A percentile compares a stretch with the other conserved stretches of the same genome.
These are phyloP conservation scores for Drosera capensis DNA, from an alignment of 148 eudicot species.

Conservation along the genomic window DNA sequence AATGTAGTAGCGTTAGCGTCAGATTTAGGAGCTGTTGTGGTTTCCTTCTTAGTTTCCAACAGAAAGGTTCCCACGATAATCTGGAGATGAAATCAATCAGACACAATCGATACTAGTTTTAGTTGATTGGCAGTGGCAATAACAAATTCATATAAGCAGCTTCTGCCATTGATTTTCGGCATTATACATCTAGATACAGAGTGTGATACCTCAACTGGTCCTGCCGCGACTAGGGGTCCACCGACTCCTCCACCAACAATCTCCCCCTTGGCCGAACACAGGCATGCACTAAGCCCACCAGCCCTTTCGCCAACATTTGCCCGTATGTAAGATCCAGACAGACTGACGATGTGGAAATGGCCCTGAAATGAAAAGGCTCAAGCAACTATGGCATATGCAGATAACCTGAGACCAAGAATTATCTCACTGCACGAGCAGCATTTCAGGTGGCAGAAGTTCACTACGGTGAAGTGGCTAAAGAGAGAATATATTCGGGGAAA, in stretches of 20 bases:
- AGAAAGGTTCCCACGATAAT: slow-evolving; percentile 67
- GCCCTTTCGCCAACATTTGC: slow-evolving; percentile 48
- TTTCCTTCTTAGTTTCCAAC: slow-evolving; percentile 47
- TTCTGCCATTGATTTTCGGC: no score
- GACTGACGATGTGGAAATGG: slow-evolving; percentile 47
- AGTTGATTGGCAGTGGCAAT: no score
- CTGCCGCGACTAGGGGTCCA: slow-evolving; percentile 65
- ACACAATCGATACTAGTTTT: no score
- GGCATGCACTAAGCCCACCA: slow-evolving; percentile 66
- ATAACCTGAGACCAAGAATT: background rate
- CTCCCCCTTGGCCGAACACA: slow-evolving; percentile 34
- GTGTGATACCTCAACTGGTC: slow-evolving; percentile 46
- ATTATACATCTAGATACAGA: background rate
- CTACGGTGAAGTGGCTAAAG: no score
- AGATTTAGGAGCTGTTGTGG: slow-evolving; percentile 20
- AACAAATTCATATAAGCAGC: no score
- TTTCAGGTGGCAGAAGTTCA: no score
- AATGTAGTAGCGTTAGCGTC: slow-evolving; percentile 23
- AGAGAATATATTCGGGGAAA: no score
- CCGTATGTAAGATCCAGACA: slow-evolving; percentile 54
- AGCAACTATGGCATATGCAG: background rate
- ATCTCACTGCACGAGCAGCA: no score
- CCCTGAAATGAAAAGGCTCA: slow-evolving; percentile 27
- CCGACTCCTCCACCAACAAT: slow-evolving; percentile 68
- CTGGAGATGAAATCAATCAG: slow-evolving; percentile 13